Percentiles rank a stretch among this genome's conserved stretches.
Evolutionary conservation across 306 rosid genomes (phyloP).

Genomic region (Comarum palustre): DNA sequence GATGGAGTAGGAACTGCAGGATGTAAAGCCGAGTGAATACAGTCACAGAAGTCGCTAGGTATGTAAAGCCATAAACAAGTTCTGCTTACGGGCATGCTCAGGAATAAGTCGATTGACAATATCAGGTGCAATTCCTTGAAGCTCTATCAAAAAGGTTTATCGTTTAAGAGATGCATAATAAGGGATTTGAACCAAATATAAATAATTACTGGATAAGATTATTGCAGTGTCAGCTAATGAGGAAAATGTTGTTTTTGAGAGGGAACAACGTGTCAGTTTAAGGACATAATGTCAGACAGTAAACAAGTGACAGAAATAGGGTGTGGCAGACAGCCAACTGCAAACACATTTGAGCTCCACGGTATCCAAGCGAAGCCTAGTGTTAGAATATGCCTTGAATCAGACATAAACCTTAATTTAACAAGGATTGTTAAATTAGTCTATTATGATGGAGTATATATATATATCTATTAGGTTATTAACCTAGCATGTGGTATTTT

Average conservation of each 20-base stretch:
- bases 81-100: conserved; percentile 93
- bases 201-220: neutral
- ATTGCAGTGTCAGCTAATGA: neutral
- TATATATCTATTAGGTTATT: no score
- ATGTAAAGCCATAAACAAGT: conserved; percentile 93
- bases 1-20: neutral
- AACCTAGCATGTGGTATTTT: no score
- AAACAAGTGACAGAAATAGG: neutral
- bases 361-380: neutral
- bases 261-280: neutral
- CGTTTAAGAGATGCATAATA: conserved; percentile 11
- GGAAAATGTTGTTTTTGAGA: neutral
- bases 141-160: conserved; percentile 50
- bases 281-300: neutral
- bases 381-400: no score
- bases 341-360: neutral
- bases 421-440: no score
- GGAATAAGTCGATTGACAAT: conserved; percentile 73
- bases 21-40: conserved; percentile 12
- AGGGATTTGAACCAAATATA: neutral
- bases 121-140: conserved; percentile 72
- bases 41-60: conserved; percentile 40
- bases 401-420: no score
- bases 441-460: no score
- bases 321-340: neutral